A percentile compares a stretch with the other conserved stretches of the same genome.
phyloP scores from a whole-genome alignment of 371 early-diverging fungal species.

The Lichtheimia hyalospora region DNA sequence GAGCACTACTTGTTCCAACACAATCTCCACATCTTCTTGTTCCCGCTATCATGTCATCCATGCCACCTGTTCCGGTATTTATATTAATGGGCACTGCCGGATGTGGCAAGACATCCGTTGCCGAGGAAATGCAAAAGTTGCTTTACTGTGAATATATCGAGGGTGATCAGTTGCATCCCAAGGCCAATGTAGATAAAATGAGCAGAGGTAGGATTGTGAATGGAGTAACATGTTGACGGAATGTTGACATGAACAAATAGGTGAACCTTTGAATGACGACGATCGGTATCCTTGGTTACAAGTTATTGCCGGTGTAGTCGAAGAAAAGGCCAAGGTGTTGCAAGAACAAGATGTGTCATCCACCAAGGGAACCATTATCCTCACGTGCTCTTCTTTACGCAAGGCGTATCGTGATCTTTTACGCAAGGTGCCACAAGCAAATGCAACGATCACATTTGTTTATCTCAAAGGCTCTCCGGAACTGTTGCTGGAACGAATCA shows the following conservation, averaged over 20 bases:
- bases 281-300: slow-evolving; percentile 72
- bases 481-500: slow-evolving; percentile 48
- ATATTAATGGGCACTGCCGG: slow-evolving; percentile 65
- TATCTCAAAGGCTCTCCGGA: slow-evolving; percentile 55
- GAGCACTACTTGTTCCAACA: too few species aligned
- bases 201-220: slow-evolving; percentile 29
- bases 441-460: slow-evolving; percentile 52
- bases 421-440: slow-evolving; percentile 29
- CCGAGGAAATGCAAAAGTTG: slow-evolving; percentile 35
- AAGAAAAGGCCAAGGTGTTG: slow-evolving; percentile 12
- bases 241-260: slow-evolving; percentile 16
- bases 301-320: slow-evolving; percentile 31
- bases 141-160: slow-evolving; percentile 56
- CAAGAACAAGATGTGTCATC: slow-evolving; percentile 5
- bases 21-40: not conserved
- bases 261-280: slow-evolving; percentile 59
- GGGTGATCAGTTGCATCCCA: slow-evolving; percentile 63
- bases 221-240: too few species aligned
- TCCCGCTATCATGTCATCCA: not conserved
- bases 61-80: slow-evolving; percentile 18
- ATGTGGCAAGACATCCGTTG: slow-evolving; percentile 65
- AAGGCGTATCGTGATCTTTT: slow-evolving; percentile 64
- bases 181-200: slow-evolving; percentile 63
- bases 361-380: slow-evolving; percentile 33
- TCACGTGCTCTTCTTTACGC: slow-evolving; percentile 67